Percentiles rank a stretch among this genome's conserved stretches.
phyloP scores from a whole-genome alignment of 192 early-diverging fungal genomes.

The Mortierella alpina region DNA sequence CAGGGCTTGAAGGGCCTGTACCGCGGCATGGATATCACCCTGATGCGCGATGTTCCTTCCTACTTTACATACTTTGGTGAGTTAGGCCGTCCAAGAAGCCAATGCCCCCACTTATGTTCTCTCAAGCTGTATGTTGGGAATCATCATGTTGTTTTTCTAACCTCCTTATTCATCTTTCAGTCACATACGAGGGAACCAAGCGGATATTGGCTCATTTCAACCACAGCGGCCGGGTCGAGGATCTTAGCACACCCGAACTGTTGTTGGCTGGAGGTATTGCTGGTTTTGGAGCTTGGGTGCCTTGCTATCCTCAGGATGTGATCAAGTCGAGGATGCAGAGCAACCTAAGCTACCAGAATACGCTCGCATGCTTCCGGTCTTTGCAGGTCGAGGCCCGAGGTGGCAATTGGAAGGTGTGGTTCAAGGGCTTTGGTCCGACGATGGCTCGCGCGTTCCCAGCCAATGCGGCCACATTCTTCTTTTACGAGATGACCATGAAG shows the following conservation, averaged over 20 bases:
- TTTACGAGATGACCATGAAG: conserved; percentile 73
- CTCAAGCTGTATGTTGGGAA: background rate
- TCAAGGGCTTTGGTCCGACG: conserved; percentile 86
- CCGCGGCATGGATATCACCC: conserved; percentile 90
- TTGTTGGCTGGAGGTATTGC: conserved; percentile 94
- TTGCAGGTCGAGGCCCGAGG: conserved; percentile 67
- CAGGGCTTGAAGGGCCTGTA: conserved; percentile 85
- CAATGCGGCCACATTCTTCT: conserved; percentile 87
- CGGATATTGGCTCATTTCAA: conserved; percentile 66
- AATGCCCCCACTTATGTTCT: too few relatives aligned
- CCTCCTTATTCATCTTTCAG: conserved; percentile 26
- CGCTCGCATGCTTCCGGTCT: conserved; percentile 43
- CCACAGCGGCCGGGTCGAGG: conserved; percentile 66
- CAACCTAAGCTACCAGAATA: conserved; percentile 59
- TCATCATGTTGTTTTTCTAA: background rate
- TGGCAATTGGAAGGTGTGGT: conserved; percentile 69
- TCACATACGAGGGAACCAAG: conserved; percentile 89
- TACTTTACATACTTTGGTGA: conserved; percentile 93
- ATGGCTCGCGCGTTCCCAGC: conserved; percentile 86
- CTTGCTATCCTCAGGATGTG: conserved; percentile 84
- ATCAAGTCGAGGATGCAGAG: conserved; percentile 85
- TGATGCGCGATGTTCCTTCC: conserved; percentile 92
- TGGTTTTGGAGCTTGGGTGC: conserved; percentile 93
- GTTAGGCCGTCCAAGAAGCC: background rate
- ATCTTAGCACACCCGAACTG: conserved; percentile 79